Evolutionary conservation across 495 filamentous ascomycete species (phyloP), one percentile per base, ranked within the genome.

Genomic region (Patellaria atrata): DNA sequence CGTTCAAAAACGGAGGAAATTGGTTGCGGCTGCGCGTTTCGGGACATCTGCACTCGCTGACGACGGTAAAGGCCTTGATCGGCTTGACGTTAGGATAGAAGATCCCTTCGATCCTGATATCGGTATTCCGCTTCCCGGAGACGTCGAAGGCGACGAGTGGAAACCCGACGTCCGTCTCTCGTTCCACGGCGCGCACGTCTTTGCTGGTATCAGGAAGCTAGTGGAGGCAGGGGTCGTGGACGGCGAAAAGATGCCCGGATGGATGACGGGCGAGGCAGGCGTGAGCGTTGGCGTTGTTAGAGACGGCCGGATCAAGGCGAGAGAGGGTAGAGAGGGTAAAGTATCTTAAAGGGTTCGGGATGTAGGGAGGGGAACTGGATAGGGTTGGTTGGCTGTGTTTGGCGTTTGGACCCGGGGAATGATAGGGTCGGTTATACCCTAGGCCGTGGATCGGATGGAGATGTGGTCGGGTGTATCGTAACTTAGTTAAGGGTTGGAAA

Each of bases 201-300:
- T 91, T 52, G 70, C 73, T 1, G 84, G 84, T 0, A 62, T 91
- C 18, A 63, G 82, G 30, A 68, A 75, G 47, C 63, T 91, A 18
- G 74, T 84, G 0, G 84, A 89, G 50, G 44, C 61, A 8, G 82
- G 82, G 0, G 62, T 81, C 10, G 52, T 89, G 9, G 71, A 86
- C 45, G 78, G 79, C 0, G 67, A 71, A 53, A 66, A 60, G 15
- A 86, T 91, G 73, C 83, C 83, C 0, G 79, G 82, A 0, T 93
- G 84, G 84, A 77, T 91, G 75, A 86, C 82, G 1, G 84, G 84
- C 1, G 82, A 91, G 48, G 82, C 80, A 14, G 79, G 73, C 0
- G 73, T 91, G 3, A 86, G 76, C 43, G 56, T 74, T 27, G 80
- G 77, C 1, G 65, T 68, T 25, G 71, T 91, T 0, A 67, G 63